Conservation (phyloP, 345 rosid species). For the Ceriops decandra region DNA sequence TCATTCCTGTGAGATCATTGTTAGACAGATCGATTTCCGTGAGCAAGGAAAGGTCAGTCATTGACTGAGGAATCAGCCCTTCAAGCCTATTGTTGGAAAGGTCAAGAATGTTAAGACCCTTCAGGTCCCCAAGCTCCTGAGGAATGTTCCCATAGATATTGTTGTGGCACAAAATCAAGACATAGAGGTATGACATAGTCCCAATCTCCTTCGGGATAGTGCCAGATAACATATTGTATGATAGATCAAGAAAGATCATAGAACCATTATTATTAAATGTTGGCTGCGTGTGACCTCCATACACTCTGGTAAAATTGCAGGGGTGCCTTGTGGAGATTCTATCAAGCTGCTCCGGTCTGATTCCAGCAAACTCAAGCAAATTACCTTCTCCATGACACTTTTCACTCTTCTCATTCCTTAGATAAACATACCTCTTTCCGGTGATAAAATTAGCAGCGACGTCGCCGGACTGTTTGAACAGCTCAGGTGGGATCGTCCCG, state of each 20-base stretch:
- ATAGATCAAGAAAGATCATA: slow-evolving; percentile 86
- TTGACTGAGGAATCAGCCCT: slow-evolving; percentile 62
- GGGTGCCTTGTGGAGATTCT: slow-evolving; percentile 72
- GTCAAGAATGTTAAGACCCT: slow-evolving; percentile 72
- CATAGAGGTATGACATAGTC: slow-evolving; percentile 57
- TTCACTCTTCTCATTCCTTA: slow-evolving; percentile 76
- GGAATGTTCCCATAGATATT: slow-evolving; percentile 67
- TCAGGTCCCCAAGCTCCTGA: slow-evolving; percentile 58
- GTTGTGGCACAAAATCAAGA: slow-evolving; percentile 85
- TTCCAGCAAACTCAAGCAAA: slow-evolving; percentile 86
- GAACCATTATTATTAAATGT: slow-evolving; percentile 91
- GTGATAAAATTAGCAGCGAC: slow-evolving; percentile 67
- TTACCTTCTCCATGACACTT: slow-evolving; percentile 90
- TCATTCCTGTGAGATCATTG: slow-evolving; percentile 62
- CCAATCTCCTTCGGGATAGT: slow-evolving; percentile 82
- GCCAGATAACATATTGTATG: slow-evolving; percentile 68
- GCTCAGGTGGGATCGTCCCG: slow-evolving; percentile 69
- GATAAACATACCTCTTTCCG: slow-evolving; percentile 73
- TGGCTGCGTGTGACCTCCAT: slow-evolving; percentile 64
- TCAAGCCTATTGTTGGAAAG: slow-evolving; percentile 65
- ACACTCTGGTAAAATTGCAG: slow-evolving; percentile 75
- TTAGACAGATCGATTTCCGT: slow-evolving; percentile 70
- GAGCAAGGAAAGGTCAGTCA: slow-evolving; percentile 55
- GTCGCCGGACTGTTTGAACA: slow-evolving; percentile 86
- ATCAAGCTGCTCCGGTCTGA: slow-evolving; percentile 49